Evolutionary conservation across 345 rosid genomes (phyloP).

Genomic region (Anacardium occidentale): DNA sequence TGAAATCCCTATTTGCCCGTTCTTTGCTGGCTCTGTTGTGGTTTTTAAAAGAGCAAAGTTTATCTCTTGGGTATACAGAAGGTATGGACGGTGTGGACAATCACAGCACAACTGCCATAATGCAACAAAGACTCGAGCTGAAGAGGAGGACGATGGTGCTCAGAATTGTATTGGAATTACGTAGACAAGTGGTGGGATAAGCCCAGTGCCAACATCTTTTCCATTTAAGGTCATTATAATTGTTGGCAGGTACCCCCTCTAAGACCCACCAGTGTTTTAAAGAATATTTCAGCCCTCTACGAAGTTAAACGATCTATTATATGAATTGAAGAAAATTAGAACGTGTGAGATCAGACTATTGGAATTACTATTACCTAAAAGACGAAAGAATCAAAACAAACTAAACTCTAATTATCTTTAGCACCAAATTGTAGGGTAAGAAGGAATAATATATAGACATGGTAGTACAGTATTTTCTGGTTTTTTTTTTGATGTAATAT

Average conservation of each 20-base stretch:
- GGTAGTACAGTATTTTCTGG: too few species aligned
- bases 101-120: not conserved
- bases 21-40: too few species aligned
- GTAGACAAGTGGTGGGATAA: constrained; percentile 18
- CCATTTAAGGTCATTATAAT: constrained; percentile 10
- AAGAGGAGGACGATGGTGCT: not conserved
- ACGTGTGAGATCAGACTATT: too few species aligned
- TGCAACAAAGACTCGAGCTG: not conserved
- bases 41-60: too few species aligned
- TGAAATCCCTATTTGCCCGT: too few species aligned
- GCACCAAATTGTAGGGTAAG: too few species aligned
- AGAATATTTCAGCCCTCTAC: too few species aligned
- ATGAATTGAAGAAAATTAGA: too few species aligned
- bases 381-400: not conserved
- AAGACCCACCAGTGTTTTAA: not conserved
- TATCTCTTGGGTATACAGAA: too few species aligned
- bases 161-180: constrained; percentile 15
- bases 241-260: not conserved
- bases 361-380: not conserved
- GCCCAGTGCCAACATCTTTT: not conserved
- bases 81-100: not conserved
- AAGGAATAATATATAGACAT: too few species aligned
- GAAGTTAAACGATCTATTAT: too few species aligned
- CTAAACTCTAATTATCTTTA: not conserved
- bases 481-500: not conserved